A percentile compares a stretch with the other conserved stretches of the same genome.
phyloP scores from a whole-genome alignment of 2,329 filamentous ascomycete genomes.

The Aspergillus candidus region DNA sequence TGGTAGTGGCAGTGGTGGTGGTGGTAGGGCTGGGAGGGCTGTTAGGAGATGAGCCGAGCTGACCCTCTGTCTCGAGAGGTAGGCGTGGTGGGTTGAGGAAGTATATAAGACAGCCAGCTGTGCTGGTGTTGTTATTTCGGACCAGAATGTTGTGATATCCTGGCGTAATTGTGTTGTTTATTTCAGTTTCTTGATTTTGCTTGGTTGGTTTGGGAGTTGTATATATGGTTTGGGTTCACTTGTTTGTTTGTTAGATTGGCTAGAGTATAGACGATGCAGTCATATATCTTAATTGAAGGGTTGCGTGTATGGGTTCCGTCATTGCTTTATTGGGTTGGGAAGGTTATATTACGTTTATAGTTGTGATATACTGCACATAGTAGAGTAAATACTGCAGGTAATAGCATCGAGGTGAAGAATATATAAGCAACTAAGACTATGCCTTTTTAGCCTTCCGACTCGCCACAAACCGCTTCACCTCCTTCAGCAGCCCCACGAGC shows the following conservation, averaged over 20 bases:
- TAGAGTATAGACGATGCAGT: too few relatives aligned
- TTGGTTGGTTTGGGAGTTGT: background rate
- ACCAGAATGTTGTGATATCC: background rate
- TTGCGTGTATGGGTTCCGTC: background rate
- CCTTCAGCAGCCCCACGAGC: constrained; percentile 74
- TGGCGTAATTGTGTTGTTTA: background rate
- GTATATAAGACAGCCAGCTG: background rate
- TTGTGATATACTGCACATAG: background rate
- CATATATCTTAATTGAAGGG: background rate
- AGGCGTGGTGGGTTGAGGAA: background rate
- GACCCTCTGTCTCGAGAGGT: too few relatives aligned
- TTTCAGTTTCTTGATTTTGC: background rate
- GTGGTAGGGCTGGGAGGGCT: too few relatives aligned
- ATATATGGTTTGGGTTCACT: background rate
- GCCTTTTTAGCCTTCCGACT: constrained; percentile 25
- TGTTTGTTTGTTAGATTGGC: too few relatives aligned
- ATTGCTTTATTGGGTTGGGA: background rate
- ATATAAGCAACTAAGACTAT: background rate
- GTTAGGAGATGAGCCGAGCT: too few relatives aligned
- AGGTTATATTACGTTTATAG: background rate
- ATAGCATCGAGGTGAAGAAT: background rate
- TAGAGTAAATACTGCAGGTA: constrained; percentile 1
- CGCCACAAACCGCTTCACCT: constrained; percentile 55
- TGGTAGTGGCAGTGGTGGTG: too few relatives aligned
- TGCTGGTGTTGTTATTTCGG: background rate